A percentile compares a stretch with the other conserved stretches of the same genome.
Conservation (phyloP, 768 basidiomycete genomes). For the Suillus alpinus region DNA sequence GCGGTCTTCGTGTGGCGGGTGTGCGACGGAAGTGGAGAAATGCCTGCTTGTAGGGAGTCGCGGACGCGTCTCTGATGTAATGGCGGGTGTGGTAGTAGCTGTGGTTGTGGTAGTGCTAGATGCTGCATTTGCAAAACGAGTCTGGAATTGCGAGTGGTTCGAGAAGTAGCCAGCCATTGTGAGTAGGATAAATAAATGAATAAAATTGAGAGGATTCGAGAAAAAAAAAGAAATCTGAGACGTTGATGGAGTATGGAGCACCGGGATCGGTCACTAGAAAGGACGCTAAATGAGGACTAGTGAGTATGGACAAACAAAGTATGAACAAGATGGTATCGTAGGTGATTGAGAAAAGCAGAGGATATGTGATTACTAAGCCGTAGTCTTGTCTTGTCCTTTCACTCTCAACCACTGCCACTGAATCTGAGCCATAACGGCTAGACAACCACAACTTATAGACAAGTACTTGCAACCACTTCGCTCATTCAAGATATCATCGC, state of each 20-base stretch:
- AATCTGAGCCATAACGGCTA: not conserved
- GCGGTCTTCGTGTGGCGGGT: conserved; percentile 16
- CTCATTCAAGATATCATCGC: not conserved
- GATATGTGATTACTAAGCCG: not conserved
- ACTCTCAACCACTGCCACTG: not conserved
- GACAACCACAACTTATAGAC: not conserved
- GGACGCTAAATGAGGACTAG: not conserved
- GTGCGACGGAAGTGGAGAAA: conserved; percentile 63
- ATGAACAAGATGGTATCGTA: conserved; percentile 1
- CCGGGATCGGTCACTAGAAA: not conserved
- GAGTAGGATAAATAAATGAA: conserved; percentile 17
- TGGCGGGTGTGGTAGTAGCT: conserved; percentile 17
- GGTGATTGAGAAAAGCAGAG: not conserved
- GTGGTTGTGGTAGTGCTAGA: not conserved
- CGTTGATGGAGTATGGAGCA: not conserved
- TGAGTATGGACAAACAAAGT: not conserved
- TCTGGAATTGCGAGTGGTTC: conserved; percentile 67
- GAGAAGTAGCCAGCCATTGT: conserved; percentile 76
- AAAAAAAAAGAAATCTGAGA: not conserved
- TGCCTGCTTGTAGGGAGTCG: conserved; percentile 66
- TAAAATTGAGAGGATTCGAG: conserved; percentile 11
- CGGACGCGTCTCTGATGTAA: conserved; percentile 26
- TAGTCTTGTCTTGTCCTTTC: not conserved
- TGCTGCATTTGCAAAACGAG: conserved; percentile 33
- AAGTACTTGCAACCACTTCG: not conserved